Evolutionary conservation across 192 early-diverging fungal species (phyloP), one percentile per base, ranked within the genome.

Genomic region (Chytriomyces sp.): DNA sequence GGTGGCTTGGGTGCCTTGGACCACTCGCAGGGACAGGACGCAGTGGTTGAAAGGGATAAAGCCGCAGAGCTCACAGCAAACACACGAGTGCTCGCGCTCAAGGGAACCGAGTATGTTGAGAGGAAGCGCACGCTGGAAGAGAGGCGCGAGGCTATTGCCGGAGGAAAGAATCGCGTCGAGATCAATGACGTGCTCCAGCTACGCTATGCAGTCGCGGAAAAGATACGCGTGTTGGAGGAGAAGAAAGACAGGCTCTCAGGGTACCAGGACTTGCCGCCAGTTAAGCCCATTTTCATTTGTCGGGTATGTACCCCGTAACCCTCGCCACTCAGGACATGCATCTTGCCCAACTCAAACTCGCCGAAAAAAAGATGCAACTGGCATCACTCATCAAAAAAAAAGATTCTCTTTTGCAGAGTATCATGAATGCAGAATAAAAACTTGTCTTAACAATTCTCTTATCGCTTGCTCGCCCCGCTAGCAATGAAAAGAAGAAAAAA

Each of bases 301-400:
- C 14, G 30, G 12, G 22, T 28, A 4, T 30, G n/a, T 30, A 57
- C 30, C 12, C n/a, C 14, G 12, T 14, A 28, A n/a, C n/a, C 56
- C 19, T 58, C 30, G 12, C 14, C 22, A 58, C 30, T 3, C 30
- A 58, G 56, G 56, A 22, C 30, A 17, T 58, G n/a, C 22, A 58
- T n/a, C 56, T 58, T 14, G 56, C 56, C 2, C 56, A 30, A 30
- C 19, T 58, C n/a, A 58, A 32, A 58, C 17, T 58, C 56, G 56
- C 56, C n/a, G 56, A 58, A 58, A 58, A 30, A 28, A 58, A 58
- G 56, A 17, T 25, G 3, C n/a, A 58, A 58, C 28, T 58, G 28
- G 17, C 56, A 28, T 28, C n/a, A 3, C 30, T 58, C 22, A 58
- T 58, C 30, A 19, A 58, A 28, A 58, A 58, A 58, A n/a, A 30